A percentile compares a stretch with the other conserved stretches of the same genome.
Evolutionary conservation across 1,284 basidiomycete genomes (phyloP).

Genomic region (Exobasidium rhododendri): DNA sequence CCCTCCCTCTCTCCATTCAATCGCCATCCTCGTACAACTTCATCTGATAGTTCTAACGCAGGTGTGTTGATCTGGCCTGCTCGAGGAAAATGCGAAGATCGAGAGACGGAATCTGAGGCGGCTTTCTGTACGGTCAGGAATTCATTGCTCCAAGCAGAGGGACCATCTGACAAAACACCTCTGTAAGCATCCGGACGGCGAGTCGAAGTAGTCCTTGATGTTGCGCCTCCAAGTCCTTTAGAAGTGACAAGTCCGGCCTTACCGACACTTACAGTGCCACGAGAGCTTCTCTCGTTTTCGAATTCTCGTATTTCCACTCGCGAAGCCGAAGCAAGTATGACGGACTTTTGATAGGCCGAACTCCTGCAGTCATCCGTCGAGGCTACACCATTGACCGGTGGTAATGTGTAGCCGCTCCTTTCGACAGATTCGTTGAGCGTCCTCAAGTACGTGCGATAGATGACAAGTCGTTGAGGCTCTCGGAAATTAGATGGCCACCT

Average conservation of each 20-base stretch:
- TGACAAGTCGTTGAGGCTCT: constrained; percentile 46
- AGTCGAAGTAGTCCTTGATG: constrained; percentile 41
- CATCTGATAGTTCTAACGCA: constrained; percentile 79
- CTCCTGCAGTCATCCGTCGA: constrained; percentile 41
- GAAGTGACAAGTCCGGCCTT: constrained; percentile 14
- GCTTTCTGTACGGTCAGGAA: constrained; percentile 29
- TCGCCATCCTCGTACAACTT: constrained; percentile 78
- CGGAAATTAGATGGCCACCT: constrained; percentile 50
- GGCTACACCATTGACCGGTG: constrained; percentile 25
- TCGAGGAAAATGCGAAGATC: constrained; percentile 70
- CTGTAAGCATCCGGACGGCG: constrained; percentile 34
- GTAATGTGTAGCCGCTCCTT: constrained; percentile 27
- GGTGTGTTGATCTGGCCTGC: constrained; percentile 76
- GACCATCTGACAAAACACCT: constrained; percentile 24
- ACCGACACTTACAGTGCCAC: constrained; percentile 22
- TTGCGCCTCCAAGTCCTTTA: constrained; percentile 17
- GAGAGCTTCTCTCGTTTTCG: constrained; percentile 32
- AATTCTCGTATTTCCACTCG: constrained; percentile 42
- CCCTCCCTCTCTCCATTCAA: constrained; percentile 46
- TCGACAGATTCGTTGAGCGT: constrained; percentile 40
- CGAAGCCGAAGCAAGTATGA: constrained; percentile 36
- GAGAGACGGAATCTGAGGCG: constrained; percentile 33
- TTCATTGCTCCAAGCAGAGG: constrained; percentile 45
- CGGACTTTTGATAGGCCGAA: constrained; percentile 39
- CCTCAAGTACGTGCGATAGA: constrained; percentile 41